Percentiles rank a stretch among this genome's conserved stretches.
These are phyloP conservation scores for Thecaphora thlaspeos DNA, from an alignment of 1,284 basidiomycete species.

Conservation along the genomic window DNA sequence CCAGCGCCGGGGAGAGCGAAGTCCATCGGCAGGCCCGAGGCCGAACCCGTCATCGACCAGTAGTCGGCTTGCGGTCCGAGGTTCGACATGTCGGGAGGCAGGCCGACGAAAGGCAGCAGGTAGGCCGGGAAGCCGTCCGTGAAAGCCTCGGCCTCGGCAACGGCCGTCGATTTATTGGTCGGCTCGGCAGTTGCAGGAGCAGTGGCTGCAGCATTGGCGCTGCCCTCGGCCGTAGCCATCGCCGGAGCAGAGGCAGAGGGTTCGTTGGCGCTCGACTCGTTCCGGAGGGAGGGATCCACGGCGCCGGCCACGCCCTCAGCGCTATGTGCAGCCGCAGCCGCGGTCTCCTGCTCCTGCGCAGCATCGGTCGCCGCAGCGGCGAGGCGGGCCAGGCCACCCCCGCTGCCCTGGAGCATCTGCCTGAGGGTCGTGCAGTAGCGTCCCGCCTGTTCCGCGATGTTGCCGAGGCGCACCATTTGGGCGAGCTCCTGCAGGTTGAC, in stretches of 20 bases:
- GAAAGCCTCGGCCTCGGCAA: slow-evolving; percentile 21
- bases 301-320: slow-evolving; percentile 7
- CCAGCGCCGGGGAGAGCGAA: no score
- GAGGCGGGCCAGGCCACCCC: slow-evolving; percentile 18
- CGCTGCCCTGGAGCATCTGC: slow-evolving; percentile 34
- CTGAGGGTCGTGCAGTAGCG: slow-evolving; percentile 42
- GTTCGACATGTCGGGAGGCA: slow-evolving; percentile 26
- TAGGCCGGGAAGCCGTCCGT: slow-evolving; percentile 25
- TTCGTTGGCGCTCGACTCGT: slow-evolving; percentile 6
- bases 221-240: no score
- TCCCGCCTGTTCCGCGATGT: slow-evolving; percentile 43
- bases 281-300: slow-evolving; percentile 19
- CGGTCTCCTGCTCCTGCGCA: slow-evolving; percentile 2
- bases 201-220: no score
- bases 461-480: slow-evolving; percentile 25
- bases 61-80: slow-evolving; percentile 27
- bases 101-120: slow-evolving; percentile 35
- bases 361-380: slow-evolving; percentile 9
- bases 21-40: no score
- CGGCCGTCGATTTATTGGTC: no score
- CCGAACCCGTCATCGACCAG: slow-evolving; percentile 1
- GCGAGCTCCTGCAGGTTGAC: slow-evolving; percentile 33
- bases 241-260: no score
- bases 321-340: slow-evolving; percentile 9
- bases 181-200: no score